A percentile compares a stretch with the other conserved stretches of the same genome.
Evolutionary conservation across 169 alveolate species (phyloP).

Genomic region (Eimeria acervulina): DNA sequence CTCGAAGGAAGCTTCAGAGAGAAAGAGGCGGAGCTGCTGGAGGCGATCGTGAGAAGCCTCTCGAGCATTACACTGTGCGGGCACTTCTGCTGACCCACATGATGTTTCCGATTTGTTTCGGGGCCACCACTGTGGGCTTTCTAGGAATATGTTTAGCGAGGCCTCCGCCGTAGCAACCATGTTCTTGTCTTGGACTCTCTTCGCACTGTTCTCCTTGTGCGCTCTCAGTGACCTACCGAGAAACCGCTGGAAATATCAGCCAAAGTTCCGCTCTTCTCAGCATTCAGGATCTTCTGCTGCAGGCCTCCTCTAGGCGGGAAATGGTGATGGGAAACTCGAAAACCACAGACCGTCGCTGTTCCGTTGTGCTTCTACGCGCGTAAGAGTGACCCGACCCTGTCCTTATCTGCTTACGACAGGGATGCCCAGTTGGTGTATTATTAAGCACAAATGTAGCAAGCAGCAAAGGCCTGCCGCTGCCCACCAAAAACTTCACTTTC

Average conservation of each 20-base stretch:
- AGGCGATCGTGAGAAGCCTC: slow-evolving; percentile 31
- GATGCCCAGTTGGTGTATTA: not conserved
- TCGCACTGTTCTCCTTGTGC: not conserved
- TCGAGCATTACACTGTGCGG: not conserved
- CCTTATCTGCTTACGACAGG: not conserved
- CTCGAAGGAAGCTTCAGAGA: slow-evolving; percentile 34
- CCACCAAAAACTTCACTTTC: not conserved
- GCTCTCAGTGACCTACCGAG: too few relatives aligned
- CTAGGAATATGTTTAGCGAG: not conserved
- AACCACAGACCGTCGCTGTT: not conserved
- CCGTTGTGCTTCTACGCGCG: not conserved
- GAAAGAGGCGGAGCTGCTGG: not conserved
- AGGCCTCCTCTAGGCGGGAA: not conserved
- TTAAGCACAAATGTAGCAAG: not conserved
- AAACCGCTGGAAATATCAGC: not conserved
- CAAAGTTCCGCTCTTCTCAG: not conserved
- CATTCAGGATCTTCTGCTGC: not conserved
- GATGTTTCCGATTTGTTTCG: not conserved
- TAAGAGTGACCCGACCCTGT: not conserved
- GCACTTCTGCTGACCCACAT: not conserved
- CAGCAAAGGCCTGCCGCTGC: not conserved
- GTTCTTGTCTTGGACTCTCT: not conserved
- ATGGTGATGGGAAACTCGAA: not conserved
- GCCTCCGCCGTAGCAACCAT: slow-evolving; percentile 20
- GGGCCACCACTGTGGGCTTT: slow-evolving; percentile 45